These are phyloP conservation scores for Aspergillus steynii DNA, from an alignment of 495 filamentous ascomycete genomes.

Conservation along the genomic window DNA sequence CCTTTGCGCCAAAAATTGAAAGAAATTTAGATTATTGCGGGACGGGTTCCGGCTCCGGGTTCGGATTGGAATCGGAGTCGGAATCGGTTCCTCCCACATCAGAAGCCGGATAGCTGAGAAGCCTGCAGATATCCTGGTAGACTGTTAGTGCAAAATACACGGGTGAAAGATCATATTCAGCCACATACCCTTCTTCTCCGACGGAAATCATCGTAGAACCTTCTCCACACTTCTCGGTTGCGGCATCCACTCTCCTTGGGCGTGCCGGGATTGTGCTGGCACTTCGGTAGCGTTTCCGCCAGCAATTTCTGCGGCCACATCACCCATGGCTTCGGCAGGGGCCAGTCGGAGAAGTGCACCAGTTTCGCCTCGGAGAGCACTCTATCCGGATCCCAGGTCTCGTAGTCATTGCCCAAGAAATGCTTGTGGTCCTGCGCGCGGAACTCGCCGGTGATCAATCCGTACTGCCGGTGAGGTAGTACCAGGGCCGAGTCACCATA, in stretches of 20 bases:
- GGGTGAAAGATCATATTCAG: not conserved
- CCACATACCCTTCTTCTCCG: constrained; percentile 56
- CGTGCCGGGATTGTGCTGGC: constrained; percentile 48
- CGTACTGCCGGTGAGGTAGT: constrained; percentile 74
- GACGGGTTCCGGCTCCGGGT: not conserved
- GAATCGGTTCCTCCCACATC: constrained; percentile 30
- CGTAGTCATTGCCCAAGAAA: constrained; percentile 63
- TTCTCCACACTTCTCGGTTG: constrained; percentile 67
- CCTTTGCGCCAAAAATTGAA: not conserved
- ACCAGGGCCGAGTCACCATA: constrained; percentile 67
- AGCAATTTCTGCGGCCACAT: constrained; percentile 57
- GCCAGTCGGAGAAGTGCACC: constrained; percentile 82
- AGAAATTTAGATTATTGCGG: not conserved
- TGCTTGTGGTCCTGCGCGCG: constrained; percentile 56
- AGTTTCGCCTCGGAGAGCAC: constrained; percentile 68
- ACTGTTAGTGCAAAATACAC: not conserved
- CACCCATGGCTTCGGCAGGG: constrained; percentile 78
- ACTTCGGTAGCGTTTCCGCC: constrained; percentile 58
- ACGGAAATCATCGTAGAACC: constrained; percentile 69
- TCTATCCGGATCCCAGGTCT: constrained; percentile 67
- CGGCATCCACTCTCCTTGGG: constrained; percentile 55
- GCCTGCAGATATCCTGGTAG: constrained; percentile 46
- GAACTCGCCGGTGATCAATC: constrained; percentile 71
- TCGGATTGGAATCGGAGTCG: not conserved
- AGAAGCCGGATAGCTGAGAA: constrained; percentile 50